Evolutionary conservation across 768 basidiomycete genomes (phyloP).

Genomic region (Suillus fuscotomentosus): DNA sequence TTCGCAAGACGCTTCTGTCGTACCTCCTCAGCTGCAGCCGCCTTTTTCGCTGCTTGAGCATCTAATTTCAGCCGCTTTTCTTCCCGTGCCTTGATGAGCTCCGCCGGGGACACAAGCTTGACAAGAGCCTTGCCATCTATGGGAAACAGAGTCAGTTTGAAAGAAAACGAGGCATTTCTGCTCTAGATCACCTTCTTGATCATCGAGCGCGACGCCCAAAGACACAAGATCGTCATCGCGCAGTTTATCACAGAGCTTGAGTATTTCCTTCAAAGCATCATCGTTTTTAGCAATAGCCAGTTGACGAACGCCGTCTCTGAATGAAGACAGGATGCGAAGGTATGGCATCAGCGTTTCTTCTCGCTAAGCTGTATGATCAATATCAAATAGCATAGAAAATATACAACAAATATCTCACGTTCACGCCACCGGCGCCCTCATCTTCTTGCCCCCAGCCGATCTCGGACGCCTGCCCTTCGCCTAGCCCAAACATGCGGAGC

Average conservation of each 20-base stretch:
- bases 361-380: slow-evolving; percentile 46
- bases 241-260: slow-evolving; percentile 84
- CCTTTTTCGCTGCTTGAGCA: slow-evolving; percentile 80
- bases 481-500: slow-evolving; percentile 79
- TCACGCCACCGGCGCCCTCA: slow-evolving; percentile 33
- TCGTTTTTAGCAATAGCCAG: slow-evolving; percentile 75
- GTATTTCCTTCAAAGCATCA: slow-evolving; percentile 70
- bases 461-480: slow-evolving; percentile 61
- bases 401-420: slow-evolving; percentile 38
- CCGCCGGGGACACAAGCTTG: slow-evolving; percentile 82
- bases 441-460: slow-evolving; percentile 86
- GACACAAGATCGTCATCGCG: slow-evolving; percentile 88
- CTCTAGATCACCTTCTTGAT: slow-evolving; percentile 76
- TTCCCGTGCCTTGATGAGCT: slow-evolving; percentile 81
- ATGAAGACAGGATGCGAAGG: slow-evolving; percentile 77
- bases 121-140: slow-evolving; percentile 93
- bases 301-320: slow-evolving; percentile 86
- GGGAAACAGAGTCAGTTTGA: slow-evolving; percentile 1
- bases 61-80: slow-evolving; percentile 78
- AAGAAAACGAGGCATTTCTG: background rate
- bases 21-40: slow-evolving; percentile 61
- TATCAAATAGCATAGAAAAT: slow-evolving; percentile 5
- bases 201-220: slow-evolving; percentile 94
- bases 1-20: slow-evolving; percentile 68
- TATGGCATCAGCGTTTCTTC: slow-evolving; percentile 90